A percentile compares a stretch with the other conserved stretches of the same genome.
Conservation (phyloP, 495 filamentous ascomycete genomes). For the Sabuloglossum arenarium region DNA sequence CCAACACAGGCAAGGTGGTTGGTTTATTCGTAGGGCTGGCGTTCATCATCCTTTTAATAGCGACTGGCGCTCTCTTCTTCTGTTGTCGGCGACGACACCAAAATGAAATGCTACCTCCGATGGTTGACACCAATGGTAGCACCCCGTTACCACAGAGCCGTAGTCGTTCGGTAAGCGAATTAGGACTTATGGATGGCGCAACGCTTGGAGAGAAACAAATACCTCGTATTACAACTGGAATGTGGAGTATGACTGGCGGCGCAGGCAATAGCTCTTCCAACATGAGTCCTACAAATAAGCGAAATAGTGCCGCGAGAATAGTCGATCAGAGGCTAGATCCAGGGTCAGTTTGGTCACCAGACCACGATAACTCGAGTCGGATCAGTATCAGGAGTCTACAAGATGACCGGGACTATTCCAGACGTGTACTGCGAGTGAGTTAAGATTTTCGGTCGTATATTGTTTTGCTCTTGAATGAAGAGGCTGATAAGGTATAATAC, state of each 20-base stretch:
- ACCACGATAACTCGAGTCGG: slow-evolving; percentile 26
- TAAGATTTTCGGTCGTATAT: not conserved
- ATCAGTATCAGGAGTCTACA: slow-evolving; percentile 30
- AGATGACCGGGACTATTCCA: slow-evolving; percentile 36
- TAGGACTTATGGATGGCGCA: not conserved
- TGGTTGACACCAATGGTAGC: slow-evolving; percentile 13
- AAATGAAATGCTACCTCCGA: slow-evolving; percentile 9
- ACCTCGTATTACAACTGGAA: not conserved
- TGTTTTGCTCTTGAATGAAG: not conserved
- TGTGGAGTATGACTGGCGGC: not conserved
- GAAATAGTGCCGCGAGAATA: slow-evolving; percentile 14
- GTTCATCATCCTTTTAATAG: slow-evolving; percentile 15
- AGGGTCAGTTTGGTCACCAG: slow-evolving; percentile 18
- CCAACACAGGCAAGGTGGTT: slow-evolving; percentile 28
- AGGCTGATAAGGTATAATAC: not conserved
- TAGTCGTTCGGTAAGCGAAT: slow-evolving; percentile 13
- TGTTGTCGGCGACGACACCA: slow-evolving; percentile 22
- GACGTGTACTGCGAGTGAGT: slow-evolving; percentile 33
- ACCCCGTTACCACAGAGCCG: slow-evolving; percentile 17
- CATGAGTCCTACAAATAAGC: not conserved
- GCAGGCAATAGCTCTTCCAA: not conserved
- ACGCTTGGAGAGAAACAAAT: not conserved
- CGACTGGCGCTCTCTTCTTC: slow-evolving; percentile 22
- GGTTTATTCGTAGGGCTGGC: slow-evolving; percentile 26
- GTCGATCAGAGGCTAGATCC: slow-evolving; percentile 23